A percentile compares a stretch with the other conserved stretches of the same genome.
These are phyloP conservation scores for Bruguiera parviflora DNA, from an alignment of 345 rosid genomes.

Conservation along the genomic window DNA sequence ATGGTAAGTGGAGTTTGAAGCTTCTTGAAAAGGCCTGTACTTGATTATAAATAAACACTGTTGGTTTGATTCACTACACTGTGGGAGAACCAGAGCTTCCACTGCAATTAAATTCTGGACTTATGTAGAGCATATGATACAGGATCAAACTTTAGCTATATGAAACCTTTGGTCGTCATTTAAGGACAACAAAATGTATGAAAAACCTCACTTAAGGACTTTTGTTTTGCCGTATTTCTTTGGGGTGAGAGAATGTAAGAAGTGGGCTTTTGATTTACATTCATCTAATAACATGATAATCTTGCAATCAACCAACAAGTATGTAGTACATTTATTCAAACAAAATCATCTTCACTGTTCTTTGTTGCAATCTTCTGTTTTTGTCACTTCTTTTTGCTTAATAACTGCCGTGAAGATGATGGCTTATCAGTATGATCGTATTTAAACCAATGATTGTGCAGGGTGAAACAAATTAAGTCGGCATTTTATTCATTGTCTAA, in stretches of 20 bases:
- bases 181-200: background rate
- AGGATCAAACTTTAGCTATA: background rate
- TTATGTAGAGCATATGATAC: background rate
- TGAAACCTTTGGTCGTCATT: background rate
- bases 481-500: conserved; percentile 78
- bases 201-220: too few relatives aligned
- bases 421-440: background rate
- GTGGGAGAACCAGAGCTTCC: background rate
- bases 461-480: conserved; percentile 90
- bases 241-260: background rate
- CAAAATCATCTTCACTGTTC: background rate
- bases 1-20: too few relatives aligned
- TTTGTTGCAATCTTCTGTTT: background rate
- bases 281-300: background rate
- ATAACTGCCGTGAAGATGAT: background rate
- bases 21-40: too few relatives aligned
- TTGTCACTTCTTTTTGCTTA: background rate
- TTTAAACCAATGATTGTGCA: conserved; percentile 26
- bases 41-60: too few relatives aligned
- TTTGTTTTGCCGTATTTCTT: background rate
- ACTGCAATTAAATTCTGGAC: background rate
- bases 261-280: background rate
- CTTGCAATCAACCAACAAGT: background rate
- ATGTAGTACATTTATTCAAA: background rate
- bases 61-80: background rate